Evolutionary conservation across 129 eudicot species (phyloP).

Genomic region (Helichrysum umbraculigerum): DNA sequence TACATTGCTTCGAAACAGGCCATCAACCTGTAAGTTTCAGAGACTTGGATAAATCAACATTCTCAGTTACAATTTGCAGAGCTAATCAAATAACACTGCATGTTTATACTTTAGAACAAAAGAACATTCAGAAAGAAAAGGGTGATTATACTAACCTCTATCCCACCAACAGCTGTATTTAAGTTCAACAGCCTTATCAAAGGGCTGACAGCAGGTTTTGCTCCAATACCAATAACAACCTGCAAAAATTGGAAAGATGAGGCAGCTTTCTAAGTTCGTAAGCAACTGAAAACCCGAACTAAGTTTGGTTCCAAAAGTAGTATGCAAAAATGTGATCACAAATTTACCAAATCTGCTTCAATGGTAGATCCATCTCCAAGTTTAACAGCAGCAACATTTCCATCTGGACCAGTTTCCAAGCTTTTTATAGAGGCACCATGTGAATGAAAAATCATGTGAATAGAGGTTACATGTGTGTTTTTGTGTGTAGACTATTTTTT

Average conservation of each 20-base stretch:
- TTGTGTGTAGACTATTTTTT: slow-evolving; percentile 20
- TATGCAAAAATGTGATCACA: background rate
- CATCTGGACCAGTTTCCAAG: slow-evolving; percentile 87
- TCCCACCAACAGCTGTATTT: slow-evolving; percentile 75
- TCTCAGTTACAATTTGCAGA: background rate
- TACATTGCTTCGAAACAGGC: slow-evolving; percentile 72
- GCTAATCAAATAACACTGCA: background rate
- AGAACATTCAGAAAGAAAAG: background rate
- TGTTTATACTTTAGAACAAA: background rate
- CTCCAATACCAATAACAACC: slow-evolving; percentile 96
- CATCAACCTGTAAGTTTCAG: slow-evolving; percentile 70
- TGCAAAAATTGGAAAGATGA: slow-evolving; percentile 33
- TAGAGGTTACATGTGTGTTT: background rate
- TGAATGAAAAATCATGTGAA: slow-evolving; percentile 5
- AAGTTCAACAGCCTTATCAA: slow-evolving; percentile 68
- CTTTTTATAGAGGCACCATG: slow-evolving; percentile 78
- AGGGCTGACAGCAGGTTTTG: slow-evolving; percentile 81
- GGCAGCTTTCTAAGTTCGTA: background rate
- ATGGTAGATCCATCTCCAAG: slow-evolving; percentile 81
- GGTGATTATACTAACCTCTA: slow-evolving; percentile 55
- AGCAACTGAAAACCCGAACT: background rate
- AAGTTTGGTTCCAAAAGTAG: slow-evolving; percentile 1
- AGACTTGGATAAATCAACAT: background rate
- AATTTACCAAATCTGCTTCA: slow-evolving; percentile 87
- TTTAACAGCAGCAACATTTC: slow-evolving; percentile 73